Conservation (phyloP, 495 filamentous ascomycete species). For the Choiromyces venosus region DNA sequence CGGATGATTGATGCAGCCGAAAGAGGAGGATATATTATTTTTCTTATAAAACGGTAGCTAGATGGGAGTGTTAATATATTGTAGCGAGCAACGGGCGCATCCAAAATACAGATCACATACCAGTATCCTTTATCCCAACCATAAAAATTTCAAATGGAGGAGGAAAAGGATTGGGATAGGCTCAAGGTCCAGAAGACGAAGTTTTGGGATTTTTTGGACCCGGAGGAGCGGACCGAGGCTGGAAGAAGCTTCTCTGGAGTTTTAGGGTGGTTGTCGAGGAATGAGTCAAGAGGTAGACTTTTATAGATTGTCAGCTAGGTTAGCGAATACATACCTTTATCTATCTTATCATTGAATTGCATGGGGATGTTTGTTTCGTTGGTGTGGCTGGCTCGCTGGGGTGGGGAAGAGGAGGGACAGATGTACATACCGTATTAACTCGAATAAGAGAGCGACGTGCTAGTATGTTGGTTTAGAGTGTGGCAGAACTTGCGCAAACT, state of each 20-base stretch:
- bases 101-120: too few species aligned
- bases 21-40: too few species aligned
- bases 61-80: too few species aligned
- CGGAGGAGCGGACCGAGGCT: slow-evolving; percentile 36
- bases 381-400: neutral
- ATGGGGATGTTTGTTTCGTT: neutral
- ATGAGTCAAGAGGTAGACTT: slow-evolving; percentile 19
- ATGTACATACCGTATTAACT: too few species aligned
- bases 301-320: neutral
- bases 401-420: too few species aligned
- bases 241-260: slow-evolving; percentile 31
- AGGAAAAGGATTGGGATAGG: slow-evolving; percentile 30
- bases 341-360: neutral
- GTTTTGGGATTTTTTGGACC: slow-evolving; percentile 37
- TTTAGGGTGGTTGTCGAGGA: slow-evolving; percentile 31
- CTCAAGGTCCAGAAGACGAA: slow-evolving; percentile 35
- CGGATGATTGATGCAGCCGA: too few species aligned
- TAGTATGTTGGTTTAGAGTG: too few species aligned
- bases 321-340: neutral
- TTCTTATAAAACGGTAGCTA: too few species aligned
- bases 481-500: too few species aligned
- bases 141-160: slow-evolving; percentile 33
- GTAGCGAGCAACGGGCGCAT: too few species aligned
- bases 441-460: too few species aligned
- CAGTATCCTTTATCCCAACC: too few species aligned